Conservation (phyloP, 352 stramenopile genomes). For the Phytopythium ostracodes region DNA sequence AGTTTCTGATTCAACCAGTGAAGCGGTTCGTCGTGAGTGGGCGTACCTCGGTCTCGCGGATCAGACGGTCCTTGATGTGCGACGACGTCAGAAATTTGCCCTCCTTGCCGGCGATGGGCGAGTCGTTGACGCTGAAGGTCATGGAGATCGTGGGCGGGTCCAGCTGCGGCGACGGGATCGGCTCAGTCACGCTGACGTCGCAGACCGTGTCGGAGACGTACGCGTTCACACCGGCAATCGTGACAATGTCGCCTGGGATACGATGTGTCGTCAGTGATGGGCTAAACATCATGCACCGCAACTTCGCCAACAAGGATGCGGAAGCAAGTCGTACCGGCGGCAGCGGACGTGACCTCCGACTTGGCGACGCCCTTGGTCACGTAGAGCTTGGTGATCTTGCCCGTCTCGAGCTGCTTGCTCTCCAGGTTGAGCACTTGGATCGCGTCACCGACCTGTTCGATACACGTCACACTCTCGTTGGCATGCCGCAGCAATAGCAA, state of each 20-base stretch:
- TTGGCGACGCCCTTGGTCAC: conserved; percentile 74
- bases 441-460: conserved; percentile 67
- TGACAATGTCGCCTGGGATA: conserved; percentile 94
- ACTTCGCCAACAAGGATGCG: neutral
- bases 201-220: conserved; percentile 90
- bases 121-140: conserved; percentile 98
- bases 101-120: conserved; percentile 93
- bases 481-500: neutral
- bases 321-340: conserved; percentile 41
- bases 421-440: conserved; percentile 90
- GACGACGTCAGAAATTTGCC: conserved; percentile 97
- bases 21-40: neutral
- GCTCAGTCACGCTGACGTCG: conserved; percentile 56
- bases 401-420: conserved; percentile 72
- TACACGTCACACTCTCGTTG: neutral
- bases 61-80: conserved; percentile 92
- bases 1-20: neutral
- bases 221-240: conserved; percentile 92
- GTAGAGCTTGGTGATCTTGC: conserved; percentile 87
- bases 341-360: conserved; percentile 86
- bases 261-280: neutral
- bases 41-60: conserved; percentile 89
- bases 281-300: neutral
- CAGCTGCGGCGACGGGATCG: conserved; percentile 93
- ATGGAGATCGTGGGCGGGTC: conserved; percentile 97